Conservation (phyloP, 1,284 basidiomycete species). For the Tilletia indica region DNA sequence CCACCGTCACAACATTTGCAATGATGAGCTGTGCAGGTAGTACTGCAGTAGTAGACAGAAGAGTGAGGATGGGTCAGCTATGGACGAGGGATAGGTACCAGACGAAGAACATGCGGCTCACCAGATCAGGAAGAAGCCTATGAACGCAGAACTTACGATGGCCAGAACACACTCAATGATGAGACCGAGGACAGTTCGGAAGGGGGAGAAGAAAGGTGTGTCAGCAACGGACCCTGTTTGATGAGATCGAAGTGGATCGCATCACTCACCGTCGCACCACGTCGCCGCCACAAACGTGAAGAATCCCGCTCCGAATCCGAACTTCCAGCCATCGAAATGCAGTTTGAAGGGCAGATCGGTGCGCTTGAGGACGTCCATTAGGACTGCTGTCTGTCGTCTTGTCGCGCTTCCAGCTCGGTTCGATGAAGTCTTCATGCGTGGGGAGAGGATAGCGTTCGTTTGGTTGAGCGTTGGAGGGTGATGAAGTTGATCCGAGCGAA, state of each 20-base stretch:
- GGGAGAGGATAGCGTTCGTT: not conserved
- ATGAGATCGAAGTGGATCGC: too few species aligned
- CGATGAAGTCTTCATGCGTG: not conserved
- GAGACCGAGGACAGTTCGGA: slow-evolving; percentile 41
- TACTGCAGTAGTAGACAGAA: slow-evolving; percentile 43
- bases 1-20: slow-evolving; percentile 44
- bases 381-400: not conserved
- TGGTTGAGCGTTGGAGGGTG: not conserved
- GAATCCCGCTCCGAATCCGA: slow-evolving; percentile 47
- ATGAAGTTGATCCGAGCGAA: not conserved
- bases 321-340: slow-evolving; percentile 34
- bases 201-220: too few species aligned
- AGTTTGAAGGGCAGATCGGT: slow-evolving; percentile 48
- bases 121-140: slow-evolving; percentile 42
- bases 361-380: slow-evolving; percentile 28
- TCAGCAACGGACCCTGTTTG: too few species aligned
- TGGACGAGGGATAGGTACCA: too few species aligned
- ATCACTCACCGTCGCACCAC: slow-evolving; percentile 37
- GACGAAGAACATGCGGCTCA: slow-evolving; percentile 6
- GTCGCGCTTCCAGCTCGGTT: not conserved
- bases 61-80: slow-evolving; percentile 31
- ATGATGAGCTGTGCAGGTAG: slow-evolving; percentile 42
- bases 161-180: slow-evolving; percentile 42
- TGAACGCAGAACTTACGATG: slow-evolving; percentile 38
- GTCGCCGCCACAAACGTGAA: slow-evolving; percentile 45